Conservation (phyloP, 768 basidiomycete genomes). For the Candolleomyces eurysporus region DNA sequence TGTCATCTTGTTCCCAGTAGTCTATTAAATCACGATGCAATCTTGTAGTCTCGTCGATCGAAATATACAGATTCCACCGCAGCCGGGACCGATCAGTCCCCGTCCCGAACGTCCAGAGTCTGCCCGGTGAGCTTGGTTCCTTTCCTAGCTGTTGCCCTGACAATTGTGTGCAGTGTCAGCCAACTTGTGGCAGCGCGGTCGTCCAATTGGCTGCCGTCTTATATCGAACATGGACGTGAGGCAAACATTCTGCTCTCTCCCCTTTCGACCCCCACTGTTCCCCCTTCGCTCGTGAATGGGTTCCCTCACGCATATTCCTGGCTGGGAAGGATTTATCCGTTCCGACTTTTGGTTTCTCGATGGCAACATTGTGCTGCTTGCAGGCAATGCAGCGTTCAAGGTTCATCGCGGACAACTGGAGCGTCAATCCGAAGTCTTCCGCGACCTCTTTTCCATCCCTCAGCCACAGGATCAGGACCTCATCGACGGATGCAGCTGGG, state of each 20-base stretch:
- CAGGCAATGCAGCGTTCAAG: slow-evolving; percentile 60
- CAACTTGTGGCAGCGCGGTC: no score
- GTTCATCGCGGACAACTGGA: slow-evolving; percentile 73
- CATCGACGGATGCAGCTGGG: slow-evolving; percentile 56
- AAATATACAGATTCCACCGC: neutral
- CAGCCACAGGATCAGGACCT: slow-evolving; percentile 43
- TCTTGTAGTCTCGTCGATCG: neutral
- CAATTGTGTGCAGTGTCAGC: no score
- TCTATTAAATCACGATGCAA: neutral
- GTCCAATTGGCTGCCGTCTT: no score
- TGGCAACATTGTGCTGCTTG: slow-evolving; percentile 66
- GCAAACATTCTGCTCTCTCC: neutral
- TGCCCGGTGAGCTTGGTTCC: neutral
- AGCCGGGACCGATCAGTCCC: neutral
- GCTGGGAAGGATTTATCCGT: slow-evolving; percentile 27
- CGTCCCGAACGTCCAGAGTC: neutral
- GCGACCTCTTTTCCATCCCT: slow-evolving; percentile 62
- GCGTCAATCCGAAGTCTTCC: slow-evolving; percentile 78
- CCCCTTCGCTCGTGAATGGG: neutral
- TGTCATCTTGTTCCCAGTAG: neutral
- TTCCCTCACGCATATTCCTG: neutral
- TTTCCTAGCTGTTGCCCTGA: neutral
- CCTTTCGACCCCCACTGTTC: neutral
- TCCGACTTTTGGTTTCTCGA: slow-evolving; percentile 75
- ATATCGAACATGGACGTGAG: no score